Evolutionary conservation across 345 rosid species (phyloP), one percentile per base, ranked within the genome.

Genomic region (Melastoma malabathricum): DNA sequence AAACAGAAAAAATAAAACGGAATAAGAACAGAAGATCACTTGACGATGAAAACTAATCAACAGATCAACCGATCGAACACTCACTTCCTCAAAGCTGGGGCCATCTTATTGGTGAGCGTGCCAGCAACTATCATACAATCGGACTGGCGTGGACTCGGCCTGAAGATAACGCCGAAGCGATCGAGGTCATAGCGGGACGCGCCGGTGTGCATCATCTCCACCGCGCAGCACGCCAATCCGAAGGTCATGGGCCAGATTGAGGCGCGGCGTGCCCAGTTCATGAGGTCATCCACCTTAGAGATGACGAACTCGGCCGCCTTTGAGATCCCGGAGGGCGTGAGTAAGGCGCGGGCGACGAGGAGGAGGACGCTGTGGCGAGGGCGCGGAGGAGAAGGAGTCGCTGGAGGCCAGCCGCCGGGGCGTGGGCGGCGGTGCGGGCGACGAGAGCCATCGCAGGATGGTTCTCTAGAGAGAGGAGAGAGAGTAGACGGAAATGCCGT

Each of bases 161-260:
- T 72, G 61, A 92, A 92, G 51, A 92, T 92, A 56, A 92, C 59
- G 29, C 98, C 98, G 50, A 92, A 92, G 10, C 98, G 81, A 31
- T 92, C 98, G 60, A 92, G 80, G 81, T 92, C 98, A 62, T 87
- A 92, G 3, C 98, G 85, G 63, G 98, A 75, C 29, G 97, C 98
- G 49, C 97, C 97, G 50, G 98, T 68, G 72, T 92, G 98, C 98
- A 92, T 92, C 97, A 92, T 92, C 68, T 92, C 98, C 5, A 92
- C 97, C 27, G 98, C 98, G 70, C 98, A 92, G 73, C 97, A 84
- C 15, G 98, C 98, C 18, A 92, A 88, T 3, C 98, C 97, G 54
- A 92, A 87, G 27, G 98, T 87, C 98, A 92, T 92, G 55, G 98
- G 98, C 98, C 98, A 92, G 65, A 92, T 81, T 66, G 97, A 92